These are phyloP conservation scores for Phytopythium vexans DNA, from an alignment of 352 stramenopile genomes.

Conservation along the genomic window DNA sequence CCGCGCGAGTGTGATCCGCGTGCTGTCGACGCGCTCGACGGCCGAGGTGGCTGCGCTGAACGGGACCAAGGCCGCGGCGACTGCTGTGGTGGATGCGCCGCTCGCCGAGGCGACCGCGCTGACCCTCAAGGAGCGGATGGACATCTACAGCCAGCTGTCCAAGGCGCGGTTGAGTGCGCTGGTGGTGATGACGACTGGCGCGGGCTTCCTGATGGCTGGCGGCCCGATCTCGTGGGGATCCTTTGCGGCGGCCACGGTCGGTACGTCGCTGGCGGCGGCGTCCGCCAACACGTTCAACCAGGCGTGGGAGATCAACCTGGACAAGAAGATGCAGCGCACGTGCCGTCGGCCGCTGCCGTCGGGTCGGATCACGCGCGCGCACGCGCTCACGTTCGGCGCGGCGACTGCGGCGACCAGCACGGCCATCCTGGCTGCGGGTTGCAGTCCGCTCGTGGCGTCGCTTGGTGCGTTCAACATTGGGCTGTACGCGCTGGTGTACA, in stretches of 20 bases:
- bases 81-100: conserved; percentile 13
- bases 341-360: conserved; percentile 91
- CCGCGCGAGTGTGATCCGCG: conserved; percentile 33
- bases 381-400: conserved; percentile 83
- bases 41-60: conserved; percentile 34
- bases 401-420: conserved; percentile 88
- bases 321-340: conserved; percentile 97
- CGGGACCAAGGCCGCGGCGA: conserved; percentile 25
- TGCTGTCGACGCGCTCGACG: conserved; percentile 59
- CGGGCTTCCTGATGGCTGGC: conserved; percentile 96
- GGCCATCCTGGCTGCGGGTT: conserved; percentile 87
- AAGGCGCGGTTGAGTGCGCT: conserved; percentile 94
- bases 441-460: conserved; percentile 93
- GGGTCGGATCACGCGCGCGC: conserved; percentile 66
- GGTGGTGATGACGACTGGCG: conserved; percentile 95
- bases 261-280: conserved; percentile 93
- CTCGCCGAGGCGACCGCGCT: conserved; percentile 18
- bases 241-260: conserved; percentile 88
- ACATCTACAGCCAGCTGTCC: conserved; percentile 89
- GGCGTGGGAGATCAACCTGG: conserved; percentile 93
- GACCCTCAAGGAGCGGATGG: conserved; percentile 57
- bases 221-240: conserved; percentile 88
- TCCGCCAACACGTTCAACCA: conserved; percentile 98
- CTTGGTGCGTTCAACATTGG: conserved; percentile 97
- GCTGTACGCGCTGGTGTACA: conserved; percentile 99